Evolutionary conservation across 805 yeast species (phyloP).

Genomic region (Candida loeiensis): DNA sequence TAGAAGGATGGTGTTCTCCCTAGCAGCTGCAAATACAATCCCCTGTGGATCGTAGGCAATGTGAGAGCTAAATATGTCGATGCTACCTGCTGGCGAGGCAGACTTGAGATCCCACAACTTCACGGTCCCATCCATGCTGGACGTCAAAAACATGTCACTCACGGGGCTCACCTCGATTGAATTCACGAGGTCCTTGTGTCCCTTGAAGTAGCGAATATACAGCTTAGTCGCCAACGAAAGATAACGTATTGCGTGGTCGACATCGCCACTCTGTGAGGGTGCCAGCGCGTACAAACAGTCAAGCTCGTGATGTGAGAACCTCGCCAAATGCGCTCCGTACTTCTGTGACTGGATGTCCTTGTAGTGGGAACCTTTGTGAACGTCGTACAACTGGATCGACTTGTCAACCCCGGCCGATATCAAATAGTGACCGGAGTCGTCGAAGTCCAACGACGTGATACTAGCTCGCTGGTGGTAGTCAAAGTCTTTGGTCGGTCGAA

Average conservation of each 20-base stretch:
- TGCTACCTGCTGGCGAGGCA: conserved; percentile 57
- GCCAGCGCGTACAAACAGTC: conserved; percentile 85
- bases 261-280: conserved; percentile 30
- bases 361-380: conserved; percentile 59
- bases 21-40: conserved; percentile 66
- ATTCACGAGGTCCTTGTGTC: conserved; percentile 77
- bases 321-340: conserved; percentile 86
- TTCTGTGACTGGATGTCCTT: conserved; percentile 79
- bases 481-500: conserved; percentile 47
- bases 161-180: conserved; percentile 71
- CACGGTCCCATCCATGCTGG: conserved; percentile 75
- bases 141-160: conserved; percentile 58
- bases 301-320: conserved; percentile 70
- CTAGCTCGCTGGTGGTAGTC: conserved; percentile 49
- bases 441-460: conserved; percentile 71
- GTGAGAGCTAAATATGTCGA: conserved; percentile 48
- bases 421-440: conserved; percentile 75
- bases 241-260: conserved; percentile 71
- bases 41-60: conserved; percentile 85
- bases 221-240: conserved; percentile 73
- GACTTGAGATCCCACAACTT: conserved; percentile 84
- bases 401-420: conserved; percentile 79
- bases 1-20: conserved; percentile 33
- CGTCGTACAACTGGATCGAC: conserved; percentile 78
- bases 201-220: conserved; percentile 80